Percentiles rank a stretch among this genome's conserved stretches.
Evolutionary conservation across 2,329 filamentous ascomycete species (phyloP).

Genomic region (Bisporella sp.): DNA sequence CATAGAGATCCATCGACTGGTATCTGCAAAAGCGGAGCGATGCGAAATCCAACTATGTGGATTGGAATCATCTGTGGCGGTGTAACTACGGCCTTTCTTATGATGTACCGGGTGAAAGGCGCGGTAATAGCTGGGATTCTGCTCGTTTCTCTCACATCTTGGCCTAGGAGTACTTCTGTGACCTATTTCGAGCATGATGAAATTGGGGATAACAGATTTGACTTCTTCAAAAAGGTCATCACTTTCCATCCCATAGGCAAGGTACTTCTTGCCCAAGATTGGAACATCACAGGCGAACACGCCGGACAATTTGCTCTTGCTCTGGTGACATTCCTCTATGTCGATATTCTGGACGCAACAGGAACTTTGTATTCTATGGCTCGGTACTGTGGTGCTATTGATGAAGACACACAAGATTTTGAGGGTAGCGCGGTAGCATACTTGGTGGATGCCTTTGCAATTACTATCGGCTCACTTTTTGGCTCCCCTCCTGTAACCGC

Average conservation of each 20-base stretch:
- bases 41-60: conserved; percentile 82
- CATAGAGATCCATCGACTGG: conserved; percentile 33
- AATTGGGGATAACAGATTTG: conserved; percentile 62
- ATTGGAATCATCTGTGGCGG: conserved; percentile 83
- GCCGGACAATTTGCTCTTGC: conserved; percentile 75
- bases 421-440: conserved; percentile 81
- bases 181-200: conserved; percentile 74
- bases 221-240: conserved; percentile 86
- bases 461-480: conserved; percentile 73
- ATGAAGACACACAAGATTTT: conserved; percentile 79
- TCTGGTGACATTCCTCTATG: conserved; percentile 83
- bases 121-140: conserved; percentile 79
- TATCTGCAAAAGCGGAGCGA: conserved; percentile 61
- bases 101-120: conserved; percentile 82
- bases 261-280: conserved; percentile 65
- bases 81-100: conserved; percentile 69
- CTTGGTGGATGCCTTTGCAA: conserved; percentile 71
- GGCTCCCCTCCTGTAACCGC: conserved; percentile 78
- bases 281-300: conserved; percentile 56
- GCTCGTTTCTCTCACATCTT: conserved; percentile 81
- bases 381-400: conserved; percentile 71
- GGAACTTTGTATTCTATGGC: conserved; percentile 89
- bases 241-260: conserved; percentile 71
- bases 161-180: conserved; percentile 69
- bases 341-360: conserved; percentile 82